These are phyloP conservation scores for Styphnolobium japonicum DNA, from an alignment of 306 rosid genomes.

Conservation along the genomic window DNA sequence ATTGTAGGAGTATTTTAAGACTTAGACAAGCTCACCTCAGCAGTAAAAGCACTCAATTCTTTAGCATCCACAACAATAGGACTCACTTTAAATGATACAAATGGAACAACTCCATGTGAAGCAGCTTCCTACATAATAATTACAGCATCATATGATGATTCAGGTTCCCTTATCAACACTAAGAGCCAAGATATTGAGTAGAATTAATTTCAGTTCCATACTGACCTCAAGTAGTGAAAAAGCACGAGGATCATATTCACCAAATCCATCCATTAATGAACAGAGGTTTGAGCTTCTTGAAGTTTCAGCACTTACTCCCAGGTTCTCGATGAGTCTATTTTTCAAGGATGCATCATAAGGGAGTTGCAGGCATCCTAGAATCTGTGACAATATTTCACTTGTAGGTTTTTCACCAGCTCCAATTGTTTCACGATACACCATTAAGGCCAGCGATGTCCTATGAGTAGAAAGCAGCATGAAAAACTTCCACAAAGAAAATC, in stretches of 20 bases:
- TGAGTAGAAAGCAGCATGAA: slow-evolving; percentile 24
- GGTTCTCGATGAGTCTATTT: slow-evolving; percentile 64
- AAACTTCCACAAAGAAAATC: slow-evolving; percentile 26
- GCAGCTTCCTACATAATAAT: slow-evolving; percentile 79
- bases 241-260: slow-evolving; percentile 91
- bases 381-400: slow-evolving; percentile 66
- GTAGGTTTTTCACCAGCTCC: slow-evolving; percentile 71
- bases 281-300: slow-evolving; percentile 60
- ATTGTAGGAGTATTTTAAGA: background rate
- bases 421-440: slow-evolving; percentile 73
- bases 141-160: slow-evolving; percentile 24
- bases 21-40: slow-evolving; percentile 66
- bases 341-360: slow-evolving; percentile 62
- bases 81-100: slow-evolving; percentile 66
- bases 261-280: slow-evolving; percentile 87
- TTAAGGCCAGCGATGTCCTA: slow-evolving; percentile 87
- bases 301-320: slow-evolving; percentile 54
- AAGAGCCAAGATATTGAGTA: background rate
- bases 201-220: slow-evolving; percentile 27
- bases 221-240: slow-evolving; percentile 90
- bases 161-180: slow-evolving; percentile 12
- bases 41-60: slow-evolving; percentile 58
- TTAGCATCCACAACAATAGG: slow-evolving; percentile 72
- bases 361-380: slow-evolving; percentile 86
- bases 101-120: slow-evolving; percentile 81